Evolutionary conservation across 1,139 yeast genomes (phyloP).

Genomic region (Taphrina deformans): DNA sequence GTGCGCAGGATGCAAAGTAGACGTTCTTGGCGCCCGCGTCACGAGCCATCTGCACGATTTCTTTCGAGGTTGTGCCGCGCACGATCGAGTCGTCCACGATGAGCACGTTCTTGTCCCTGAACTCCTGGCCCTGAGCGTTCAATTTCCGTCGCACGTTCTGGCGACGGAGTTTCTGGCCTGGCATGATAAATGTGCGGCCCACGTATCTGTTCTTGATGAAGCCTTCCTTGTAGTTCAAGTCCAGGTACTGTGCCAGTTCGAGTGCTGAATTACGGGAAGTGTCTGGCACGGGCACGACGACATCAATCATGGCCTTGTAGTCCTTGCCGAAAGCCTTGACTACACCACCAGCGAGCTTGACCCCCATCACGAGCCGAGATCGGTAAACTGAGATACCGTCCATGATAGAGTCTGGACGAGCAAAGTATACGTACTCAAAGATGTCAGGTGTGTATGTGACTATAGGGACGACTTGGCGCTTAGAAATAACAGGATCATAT

Average conservation of each 20-base stretch:
- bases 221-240: slow-evolving; percentile 90
- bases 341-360: slow-evolving; percentile 75
- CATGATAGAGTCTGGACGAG: slow-evolving; percentile 92
- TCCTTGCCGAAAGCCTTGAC: slow-evolving; percentile 52
- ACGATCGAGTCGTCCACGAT: slow-evolving; percentile 96
- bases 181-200: slow-evolving; percentile 98
- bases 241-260: slow-evolving; percentile 80
- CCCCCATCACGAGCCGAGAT: slow-evolving; percentile 93
- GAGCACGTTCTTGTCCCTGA: slow-evolving; percentile 78
- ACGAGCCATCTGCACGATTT: slow-evolving; percentile 94
- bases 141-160: slow-evolving; percentile 91
- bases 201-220: slow-evolving; percentile 94
- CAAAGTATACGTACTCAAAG: slow-evolving; percentile 95
- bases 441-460: slow-evolving; percentile 87
- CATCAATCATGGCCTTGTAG: slow-evolving; percentile 67
- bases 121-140: slow-evolving; percentile 95
- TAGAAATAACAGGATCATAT: slow-evolving; percentile 28
- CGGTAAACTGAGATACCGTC: slow-evolving; percentile 95
- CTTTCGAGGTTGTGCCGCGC: slow-evolving; percentile 95
- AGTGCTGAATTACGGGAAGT: slow-evolving; percentile 93
- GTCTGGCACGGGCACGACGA: slow-evolving; percentile 97
- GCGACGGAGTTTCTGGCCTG: slow-evolving; percentile 81
- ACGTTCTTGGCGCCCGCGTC: slow-evolving; percentile 96
- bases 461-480: slow-evolving; percentile 77
- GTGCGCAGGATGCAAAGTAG: slow-evolving; percentile 95